A percentile compares a stretch with the other conserved stretches of the same genome.
Conservation (phyloP, 345 rosid species). For the Euphorbia lathyris region DNA sequence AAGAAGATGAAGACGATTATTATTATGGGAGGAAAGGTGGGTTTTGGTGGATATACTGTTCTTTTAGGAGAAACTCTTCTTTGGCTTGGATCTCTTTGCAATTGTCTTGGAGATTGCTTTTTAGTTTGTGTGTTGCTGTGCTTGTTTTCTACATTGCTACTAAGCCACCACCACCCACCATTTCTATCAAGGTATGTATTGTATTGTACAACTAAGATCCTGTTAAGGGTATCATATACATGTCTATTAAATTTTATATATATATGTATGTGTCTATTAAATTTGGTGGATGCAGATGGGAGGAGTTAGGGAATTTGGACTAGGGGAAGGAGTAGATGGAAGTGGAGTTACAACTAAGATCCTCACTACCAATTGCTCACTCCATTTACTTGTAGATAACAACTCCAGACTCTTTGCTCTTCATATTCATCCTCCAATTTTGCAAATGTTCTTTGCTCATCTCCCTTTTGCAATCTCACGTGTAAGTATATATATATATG, state of each 20-base stretch:
- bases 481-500: slow-evolving; percentile 34
- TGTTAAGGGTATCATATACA: no score
- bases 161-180: slow-evolving; percentile 67
- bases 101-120: slow-evolving; percentile 64
- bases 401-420: slow-evolving; percentile 75
- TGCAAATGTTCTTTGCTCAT: slow-evolving; percentile 53
- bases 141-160: slow-evolving; percentile 79
- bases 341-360: slow-evolving; percentile 69
- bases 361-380: slow-evolving; percentile 64
- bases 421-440: slow-evolving; percentile 57
- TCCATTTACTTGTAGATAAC: slow-evolving; percentile 56
- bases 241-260: no score
- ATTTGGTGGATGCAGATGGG: slow-evolving; percentile 43
- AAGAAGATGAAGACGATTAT: slow-evolving; percentile 16
- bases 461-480: slow-evolving; percentile 55
- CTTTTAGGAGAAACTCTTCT: slow-evolving; percentile 46
- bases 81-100: slow-evolving; percentile 61
- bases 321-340: slow-evolving; percentile 77
- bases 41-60: slow-evolving; percentile 54
- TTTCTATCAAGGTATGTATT: slow-evolving; percentile 56
- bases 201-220: no score
- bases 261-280: no score
- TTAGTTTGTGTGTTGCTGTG: slow-evolving; percentile 69
- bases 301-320: slow-evolving; percentile 43
- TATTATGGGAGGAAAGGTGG: slow-evolving; percentile 25